Evolutionary conservation across 371 early-diverging fungal genomes (phyloP).

Genomic region (Syncephalis plumigaleata): DNA sequence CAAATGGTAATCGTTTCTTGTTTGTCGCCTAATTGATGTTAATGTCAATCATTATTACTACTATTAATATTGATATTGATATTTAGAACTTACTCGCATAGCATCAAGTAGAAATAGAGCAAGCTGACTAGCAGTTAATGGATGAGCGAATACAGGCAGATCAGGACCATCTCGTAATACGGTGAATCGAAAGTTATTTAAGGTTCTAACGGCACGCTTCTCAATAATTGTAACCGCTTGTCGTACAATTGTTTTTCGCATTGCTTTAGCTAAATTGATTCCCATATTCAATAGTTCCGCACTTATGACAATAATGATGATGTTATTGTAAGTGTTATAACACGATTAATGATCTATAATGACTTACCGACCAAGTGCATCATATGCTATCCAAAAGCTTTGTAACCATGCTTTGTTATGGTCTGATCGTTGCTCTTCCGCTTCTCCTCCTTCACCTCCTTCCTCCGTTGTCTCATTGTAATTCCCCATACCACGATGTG

Average conservation of each 20-base stretch:
- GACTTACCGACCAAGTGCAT: slow-evolving; percentile 35
- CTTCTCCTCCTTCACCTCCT: slow-evolving; percentile 2
- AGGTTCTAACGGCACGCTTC: slow-evolving; percentile 41
- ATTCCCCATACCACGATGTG: too few species aligned
- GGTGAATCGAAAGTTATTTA: slow-evolving; percentile 49
- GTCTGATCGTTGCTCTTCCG: neutral
- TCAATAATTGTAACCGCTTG: slow-evolving; percentile 61
- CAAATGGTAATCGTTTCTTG: slow-evolving; percentile 31
- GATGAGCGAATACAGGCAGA: slow-evolving; percentile 33
- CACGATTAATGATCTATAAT: too few species aligned
- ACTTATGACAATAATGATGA: slow-evolving; percentile 14
- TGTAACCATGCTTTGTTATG: slow-evolving; percentile 27
- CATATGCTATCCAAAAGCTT: slow-evolving; percentile 74
- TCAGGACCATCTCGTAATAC: slow-evolving; percentile 39
- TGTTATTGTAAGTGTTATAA: slow-evolving; percentile 13
- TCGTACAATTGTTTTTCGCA: slow-evolving; percentile 53
- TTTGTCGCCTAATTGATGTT: slow-evolving; percentile 1
- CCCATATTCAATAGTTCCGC: slow-evolving; percentile 36
- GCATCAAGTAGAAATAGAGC: slow-evolving; percentile 64
- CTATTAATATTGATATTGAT: too few species aligned
- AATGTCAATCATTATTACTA: neutral
- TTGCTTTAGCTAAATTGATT: slow-evolving; percentile 45
- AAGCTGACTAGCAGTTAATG: slow-evolving; percentile 42
- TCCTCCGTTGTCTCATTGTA: too few species aligned
- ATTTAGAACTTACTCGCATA: slow-evolving; percentile 36